phyloP scores from a whole-genome alignment of 2,329 filamentous ascomycete species.

The Talaromyces rugulosus region DNA sequence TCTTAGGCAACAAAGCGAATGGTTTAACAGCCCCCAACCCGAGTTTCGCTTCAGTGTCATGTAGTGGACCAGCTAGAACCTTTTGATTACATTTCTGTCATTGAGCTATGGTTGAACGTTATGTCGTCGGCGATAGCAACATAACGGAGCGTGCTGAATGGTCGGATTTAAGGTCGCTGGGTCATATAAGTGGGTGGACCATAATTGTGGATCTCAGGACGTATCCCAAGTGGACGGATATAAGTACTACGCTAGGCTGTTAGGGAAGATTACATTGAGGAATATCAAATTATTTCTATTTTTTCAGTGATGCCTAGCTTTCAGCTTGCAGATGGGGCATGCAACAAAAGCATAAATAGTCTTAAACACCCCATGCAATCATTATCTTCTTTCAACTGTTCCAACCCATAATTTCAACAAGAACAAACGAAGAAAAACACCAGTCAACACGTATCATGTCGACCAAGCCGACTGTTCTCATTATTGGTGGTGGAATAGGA shows the following conservation, averaged over 20 bases:
- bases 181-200: not conserved
- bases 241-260: not conserved
- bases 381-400: not conserved
- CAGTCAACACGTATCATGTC: not conserved
- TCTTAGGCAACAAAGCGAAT: no score
- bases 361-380: not conserved
- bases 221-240: not conserved
- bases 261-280: not conserved
- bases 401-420: not conserved
- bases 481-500: constrained; percentile 10
- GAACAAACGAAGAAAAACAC: not conserved
- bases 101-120: not conserved
- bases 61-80: not conserved
- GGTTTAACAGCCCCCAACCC: not conserved
- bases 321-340: not conserved
- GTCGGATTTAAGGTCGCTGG: not conserved
- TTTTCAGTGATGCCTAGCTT: not conserved
- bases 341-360: not conserved
- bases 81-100: not conserved
- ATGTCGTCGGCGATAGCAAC: not conserved
- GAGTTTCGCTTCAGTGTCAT: not conserved
- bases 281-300: not conserved
- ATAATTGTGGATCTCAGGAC: not conserved
- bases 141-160: not conserved
- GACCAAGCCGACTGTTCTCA: constrained; percentile 2